These are phyloP conservation scores for Schizosaccharomyces osmophilus DNA, from an alignment of 805 yeast species.

Conservation along the genomic window DNA sequence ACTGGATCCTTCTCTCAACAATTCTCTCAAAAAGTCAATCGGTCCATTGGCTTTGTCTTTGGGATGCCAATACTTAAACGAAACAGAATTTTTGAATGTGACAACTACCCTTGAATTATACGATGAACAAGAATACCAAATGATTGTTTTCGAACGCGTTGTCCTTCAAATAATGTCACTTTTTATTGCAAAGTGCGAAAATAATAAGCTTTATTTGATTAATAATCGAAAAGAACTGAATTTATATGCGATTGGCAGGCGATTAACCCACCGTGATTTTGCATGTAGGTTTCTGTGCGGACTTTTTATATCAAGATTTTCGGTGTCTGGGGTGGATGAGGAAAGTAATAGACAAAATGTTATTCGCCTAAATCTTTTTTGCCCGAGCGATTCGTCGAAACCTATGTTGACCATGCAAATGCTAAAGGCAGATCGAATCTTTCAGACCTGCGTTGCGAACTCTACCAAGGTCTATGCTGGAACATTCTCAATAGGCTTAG, in stretches of 20 bases:
- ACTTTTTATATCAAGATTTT: neutral
- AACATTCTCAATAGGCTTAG: neutral
- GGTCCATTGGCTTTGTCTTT: neutral
- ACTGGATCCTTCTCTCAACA: neutral
- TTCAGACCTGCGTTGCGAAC: neutral
- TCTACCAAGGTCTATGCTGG: neutral
- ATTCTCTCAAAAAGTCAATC: neutral
- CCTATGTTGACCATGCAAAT: neutral
- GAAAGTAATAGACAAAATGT: neutral
- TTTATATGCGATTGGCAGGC: neutral
- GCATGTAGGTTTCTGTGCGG: neutral
- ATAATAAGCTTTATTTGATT: neutral
- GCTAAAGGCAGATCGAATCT: neutral
- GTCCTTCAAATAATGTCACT: neutral
- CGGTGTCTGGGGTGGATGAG: neutral
- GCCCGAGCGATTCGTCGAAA: neutral
- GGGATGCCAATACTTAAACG: neutral
- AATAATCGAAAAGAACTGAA: neutral
- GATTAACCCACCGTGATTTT: neutral
- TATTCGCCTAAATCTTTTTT: neutral
- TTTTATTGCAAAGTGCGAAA: neutral
- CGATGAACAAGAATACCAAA: neutral
- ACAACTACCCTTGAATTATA: neutral
- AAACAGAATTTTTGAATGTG: neutral
- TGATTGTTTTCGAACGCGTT: neutral